Base-by-base conservation (phyloP, 257 asterid genomes). In the Solanum etuberosum region DNA sequence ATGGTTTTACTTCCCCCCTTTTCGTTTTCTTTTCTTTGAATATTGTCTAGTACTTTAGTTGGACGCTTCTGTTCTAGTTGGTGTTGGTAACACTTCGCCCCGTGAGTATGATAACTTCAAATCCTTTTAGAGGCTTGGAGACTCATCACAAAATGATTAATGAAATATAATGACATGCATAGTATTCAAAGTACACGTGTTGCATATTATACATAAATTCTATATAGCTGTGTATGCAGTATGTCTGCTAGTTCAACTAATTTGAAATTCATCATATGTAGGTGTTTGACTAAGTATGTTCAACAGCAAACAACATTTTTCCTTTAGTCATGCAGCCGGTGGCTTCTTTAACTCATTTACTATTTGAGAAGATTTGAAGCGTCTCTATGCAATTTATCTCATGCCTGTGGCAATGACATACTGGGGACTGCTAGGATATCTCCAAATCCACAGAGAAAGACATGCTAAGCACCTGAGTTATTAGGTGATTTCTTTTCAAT, bases 281-380 rank as follows among this genome's bases (percentile, higher is more conserved):
- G 95, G 87, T 88, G 93, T 91, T 67, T 88, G 87, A 90, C 34
- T n/a, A 42, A 73, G 61, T 78, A 74, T 84, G 85, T 67, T 63
- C 88, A 86, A 38, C 67, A 34, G 71, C 54, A 61, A 80, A 77
- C 25, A 81, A 23, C 78, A 70, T 13, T 67, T 86, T 88, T 77
- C 77, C 27, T 85, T 27, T 32, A 72, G 70, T 77, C 46, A 29
- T 77, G 34, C 61, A 78, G 81, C 31, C 16, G 42, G 37, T 80
- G 57, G 81, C 31, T 61, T 89, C 73, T 29, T 84, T 37, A 35
- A 7, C 80, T 21, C 61, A 68, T 43, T 37, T 31, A 12, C 57
- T 86, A 83, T 80, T 77, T 42, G 37, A 77, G 84, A 77, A 42
- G 35, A 40, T n/a, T 77, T 77, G 31, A 74, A 86, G 61, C 40